Conservation (phyloP, 352 stramenopile genomes). For the Discostella stelligera region DNA sequence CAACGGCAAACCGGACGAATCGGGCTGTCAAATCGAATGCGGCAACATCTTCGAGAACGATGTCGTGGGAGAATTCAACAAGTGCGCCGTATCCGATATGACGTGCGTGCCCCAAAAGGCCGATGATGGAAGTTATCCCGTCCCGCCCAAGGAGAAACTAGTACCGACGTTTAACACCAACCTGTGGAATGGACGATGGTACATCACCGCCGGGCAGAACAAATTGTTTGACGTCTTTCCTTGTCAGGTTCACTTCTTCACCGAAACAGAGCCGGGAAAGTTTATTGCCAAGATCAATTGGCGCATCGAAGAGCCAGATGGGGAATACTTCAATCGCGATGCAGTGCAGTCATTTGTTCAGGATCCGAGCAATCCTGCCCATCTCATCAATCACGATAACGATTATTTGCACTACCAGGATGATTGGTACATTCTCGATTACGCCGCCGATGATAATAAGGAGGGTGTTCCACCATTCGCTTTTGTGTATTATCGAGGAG, state of each 20-base stretch:
- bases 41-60: conserved; percentile 87
- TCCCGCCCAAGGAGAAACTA: conserved; percentile 61
- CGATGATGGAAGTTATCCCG: conserved; percentile 83
- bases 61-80: conserved; percentile 87
- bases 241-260: conserved; percentile 88
- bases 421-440: conserved; percentile 88
- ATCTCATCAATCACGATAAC: conserved; percentile 88
- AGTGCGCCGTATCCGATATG: conserved; percentile 85
- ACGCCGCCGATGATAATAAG: conserved; percentile 75
- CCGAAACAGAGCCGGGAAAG: conserved; percentile 73
- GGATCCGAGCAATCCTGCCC: conserved; percentile 79
- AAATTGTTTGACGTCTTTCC: conserved; percentile 85
- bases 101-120: conserved; percentile 82
- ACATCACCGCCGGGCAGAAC: conserved; percentile 86
- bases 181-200: conserved; percentile 83
- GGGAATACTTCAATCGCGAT: conserved; percentile 86
- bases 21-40: conserved; percentile 85
- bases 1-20: conserved; percentile 80
- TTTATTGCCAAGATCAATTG: conserved; percentile 87
- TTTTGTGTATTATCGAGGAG: conserved; percentile 86
- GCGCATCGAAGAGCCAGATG: conserved; percentile 85
- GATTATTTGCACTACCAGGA: conserved; percentile 89
- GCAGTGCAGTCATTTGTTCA: conserved; percentile 85
- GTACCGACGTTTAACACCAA: conserved; percentile 83
- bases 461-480: conserved; percentile 79